These are phyloP conservation scores for Talaromyces sp. DNA, from an alignment of 2,329 filamentous ascomycete genomes.

Conservation along the genomic window DNA sequence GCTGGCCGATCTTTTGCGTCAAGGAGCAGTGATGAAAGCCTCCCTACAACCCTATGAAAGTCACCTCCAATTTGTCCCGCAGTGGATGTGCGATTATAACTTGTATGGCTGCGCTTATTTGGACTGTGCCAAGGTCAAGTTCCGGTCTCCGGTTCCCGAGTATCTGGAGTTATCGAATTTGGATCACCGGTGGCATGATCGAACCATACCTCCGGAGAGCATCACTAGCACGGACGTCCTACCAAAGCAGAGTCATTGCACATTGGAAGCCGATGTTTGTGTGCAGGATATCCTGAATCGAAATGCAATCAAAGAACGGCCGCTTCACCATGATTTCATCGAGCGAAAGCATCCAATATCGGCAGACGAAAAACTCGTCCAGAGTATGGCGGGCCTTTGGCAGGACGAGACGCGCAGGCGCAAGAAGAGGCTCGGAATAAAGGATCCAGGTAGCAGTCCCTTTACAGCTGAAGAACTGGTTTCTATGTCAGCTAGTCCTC, in stretches of 20 bases:
- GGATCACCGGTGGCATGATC: constrained; percentile 74
- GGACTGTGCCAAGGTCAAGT: constrained; percentile 65
- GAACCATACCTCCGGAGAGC: constrained; percentile 59
- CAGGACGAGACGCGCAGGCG: constrained; percentile 79
- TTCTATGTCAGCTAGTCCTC: constrained; percentile 81
- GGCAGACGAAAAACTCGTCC: constrained; percentile 74
- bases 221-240: constrained; percentile 63
- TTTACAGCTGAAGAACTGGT: constrained; percentile 79
- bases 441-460: constrained; percentile 64
- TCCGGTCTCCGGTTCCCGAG: constrained; percentile 71
- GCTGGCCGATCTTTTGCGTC: constrained; percentile 78
- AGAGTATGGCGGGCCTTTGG: constrained; percentile 94
- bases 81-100: constrained; percentile 99
- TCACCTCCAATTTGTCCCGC: constrained; percentile 84
- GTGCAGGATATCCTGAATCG: constrained; percentile 87
- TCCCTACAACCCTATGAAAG: constrained; percentile 90
- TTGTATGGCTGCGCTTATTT: constrained; percentile 91
- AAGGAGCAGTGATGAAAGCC: constrained; percentile 80
- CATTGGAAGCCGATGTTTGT: constrained; percentile 84
- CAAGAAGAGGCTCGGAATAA: constrained; percentile 66
- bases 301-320: constrained; percentile 68
- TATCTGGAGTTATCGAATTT: constrained; percentile 61
- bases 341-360: constrained; percentile 65
- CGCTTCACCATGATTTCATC: constrained; percentile 80
- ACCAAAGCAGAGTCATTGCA: constrained; percentile 79